Conservation (phyloP, 768 basidiomycete genomes). For the Mycena venus region DNA sequence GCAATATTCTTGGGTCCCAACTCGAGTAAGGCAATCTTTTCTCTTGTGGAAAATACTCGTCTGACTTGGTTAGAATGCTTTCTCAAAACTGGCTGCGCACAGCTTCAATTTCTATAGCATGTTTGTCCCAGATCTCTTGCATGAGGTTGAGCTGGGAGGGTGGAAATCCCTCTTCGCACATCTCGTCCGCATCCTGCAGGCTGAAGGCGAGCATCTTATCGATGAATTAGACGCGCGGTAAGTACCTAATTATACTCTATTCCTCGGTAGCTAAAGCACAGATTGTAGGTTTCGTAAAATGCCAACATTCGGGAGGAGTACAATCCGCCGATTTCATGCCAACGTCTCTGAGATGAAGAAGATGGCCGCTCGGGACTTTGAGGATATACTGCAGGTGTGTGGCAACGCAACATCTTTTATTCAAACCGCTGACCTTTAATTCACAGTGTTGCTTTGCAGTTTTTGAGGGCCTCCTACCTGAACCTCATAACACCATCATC, state of each 20-base stretch:
- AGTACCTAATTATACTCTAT: neutral
- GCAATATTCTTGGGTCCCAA: too few species aligned
- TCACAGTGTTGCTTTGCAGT: too few species aligned
- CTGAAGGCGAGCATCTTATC: neutral
- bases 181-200: neutral
- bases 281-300: neutral
- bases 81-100: too few species aligned
- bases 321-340: neutral
- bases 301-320: neutral
- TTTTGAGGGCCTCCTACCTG: too few species aligned
- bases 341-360: slow-evolving; percentile 5
- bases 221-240: neutral
- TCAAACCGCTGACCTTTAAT: too few species aligned
- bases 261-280: neutral
- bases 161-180: neutral
- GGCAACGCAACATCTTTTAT: too few species aligned
- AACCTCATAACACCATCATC: too few species aligned
- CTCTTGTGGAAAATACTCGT: too few species aligned
- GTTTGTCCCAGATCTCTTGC: neutral
- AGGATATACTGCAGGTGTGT: neutral
- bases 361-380: neutral
- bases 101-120: too few species aligned
- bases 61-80: too few species aligned
- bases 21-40: too few species aligned
- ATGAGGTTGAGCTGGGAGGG: neutral